Base-by-base conservation (phyloP, 1,284 basidiomycete genomes). In the Ganoderma meredithae region DNA sequence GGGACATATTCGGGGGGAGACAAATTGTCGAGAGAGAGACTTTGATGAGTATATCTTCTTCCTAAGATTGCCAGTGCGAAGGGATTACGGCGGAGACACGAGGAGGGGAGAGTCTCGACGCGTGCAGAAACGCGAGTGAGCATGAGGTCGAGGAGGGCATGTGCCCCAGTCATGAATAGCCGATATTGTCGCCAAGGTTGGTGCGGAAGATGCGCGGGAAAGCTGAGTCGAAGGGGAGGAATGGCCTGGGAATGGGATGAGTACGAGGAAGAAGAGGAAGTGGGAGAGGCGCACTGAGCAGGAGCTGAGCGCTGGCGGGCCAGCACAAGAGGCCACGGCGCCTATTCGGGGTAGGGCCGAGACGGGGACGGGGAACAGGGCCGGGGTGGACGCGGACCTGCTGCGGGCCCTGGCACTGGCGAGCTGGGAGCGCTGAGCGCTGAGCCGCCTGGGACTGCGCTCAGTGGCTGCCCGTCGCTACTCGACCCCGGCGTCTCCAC, bases 111-210 rank as follows among this genome's bases (percentile, higher is more conserved):
- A 19, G 27, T 39, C n/a, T 73, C 69, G 22, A 73, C 52, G 55
- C 70, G 72, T 7, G 70, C 68, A 7, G 70, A 64, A 17, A 67
- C 71, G 1, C 75, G 75, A 62, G 69, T 64, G 27, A 76, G 59
- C 13, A 71, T 65, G 25, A 76, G 67, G 40, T 76, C 75, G 7
- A 76, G 44, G n/a, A 76, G 71, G 19, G 69, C 72, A 41, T 70
- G 73, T 17, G 75, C 43, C 3, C 66, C 69, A 69, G 72, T 70
- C 73, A 75, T 74, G 15, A 56, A 25, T 22, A 7, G 13, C 31
- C 13, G 10, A 25, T 25, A 5, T 49, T 17, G 19, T n/a, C 1
- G 17, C n/a, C 44, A 47, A n/a, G n/a, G 44, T 22, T 3, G n/a
- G 44, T 3, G n/a, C n/a, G 44, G n/a, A 47, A 44, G 44, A 22